phyloP scores from a whole-genome alignment of 75 land plant species.

The Ceratopteris richardii region DNA sequence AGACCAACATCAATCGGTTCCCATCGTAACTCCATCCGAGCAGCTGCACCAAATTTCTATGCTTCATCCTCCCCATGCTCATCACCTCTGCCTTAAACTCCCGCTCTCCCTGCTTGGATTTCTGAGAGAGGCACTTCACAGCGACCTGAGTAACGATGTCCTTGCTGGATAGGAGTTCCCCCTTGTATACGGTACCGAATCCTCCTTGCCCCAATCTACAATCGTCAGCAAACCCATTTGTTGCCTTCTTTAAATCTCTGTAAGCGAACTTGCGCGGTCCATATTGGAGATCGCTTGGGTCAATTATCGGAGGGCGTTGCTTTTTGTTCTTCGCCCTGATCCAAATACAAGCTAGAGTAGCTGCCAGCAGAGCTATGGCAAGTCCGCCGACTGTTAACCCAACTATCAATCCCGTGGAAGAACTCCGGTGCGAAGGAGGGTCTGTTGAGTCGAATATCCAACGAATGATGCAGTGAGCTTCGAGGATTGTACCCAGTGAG shows the following conservation, averaged over 20 bases:
- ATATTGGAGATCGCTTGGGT: not conserved
- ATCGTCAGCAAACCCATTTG: conserved; percentile 22
- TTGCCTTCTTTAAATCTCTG: conserved; percentile 17
- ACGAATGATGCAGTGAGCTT: conserved; percentile 34
- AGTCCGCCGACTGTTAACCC: not conserved
- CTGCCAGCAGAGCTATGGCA: not conserved
- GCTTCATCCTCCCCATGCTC: conserved; percentile 55
- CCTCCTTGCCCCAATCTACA: conserved; percentile 35
- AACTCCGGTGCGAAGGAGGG: not conserved
- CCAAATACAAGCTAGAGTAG: no score
- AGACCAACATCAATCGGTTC: conserved; percentile 31
- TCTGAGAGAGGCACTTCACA: conserved; percentile 51
- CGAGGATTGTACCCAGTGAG: conserved; percentile 32
- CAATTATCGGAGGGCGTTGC: not conserved
- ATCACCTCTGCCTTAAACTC: conserved; percentile 58
- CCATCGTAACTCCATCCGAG: conserved; percentile 44
- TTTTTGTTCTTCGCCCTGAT: no score
- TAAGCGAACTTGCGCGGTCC: conserved; percentile 28
- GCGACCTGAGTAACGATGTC: conserved; percentile 25
- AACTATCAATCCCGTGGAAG: not conserved
- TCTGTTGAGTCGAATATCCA: conserved; percentile 27
- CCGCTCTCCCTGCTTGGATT: conserved; percentile 26
- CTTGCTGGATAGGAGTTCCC: conserved; percentile 4
- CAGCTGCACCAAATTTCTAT: conserved; percentile 49
- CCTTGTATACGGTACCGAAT: conserved; percentile 36